A percentile compares a stretch with the other conserved stretches of the same genome.
These are phyloP conservation scores for Fusarium torulosum DNA, from an alignment of 2,329 filamentous ascomycete genomes.

Conservation along the genomic window DNA sequence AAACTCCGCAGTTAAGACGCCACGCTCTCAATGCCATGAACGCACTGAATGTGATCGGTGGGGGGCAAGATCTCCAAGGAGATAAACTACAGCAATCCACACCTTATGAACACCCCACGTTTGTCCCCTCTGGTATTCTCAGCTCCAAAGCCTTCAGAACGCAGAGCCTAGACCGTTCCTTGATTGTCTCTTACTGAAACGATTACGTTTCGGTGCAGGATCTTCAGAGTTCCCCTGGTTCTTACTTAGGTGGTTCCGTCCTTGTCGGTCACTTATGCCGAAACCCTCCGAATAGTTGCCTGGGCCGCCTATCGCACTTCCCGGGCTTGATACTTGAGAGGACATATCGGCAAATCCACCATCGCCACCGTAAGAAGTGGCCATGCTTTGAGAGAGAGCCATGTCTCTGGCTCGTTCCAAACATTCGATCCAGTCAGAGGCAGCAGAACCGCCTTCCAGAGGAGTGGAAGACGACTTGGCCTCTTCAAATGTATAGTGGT, in stretches of 20 bases:
- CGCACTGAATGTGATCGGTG: conserved; percentile 45
- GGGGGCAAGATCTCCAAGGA: conserved; percentile 40
- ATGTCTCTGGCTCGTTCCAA: conserved; percentile 89
- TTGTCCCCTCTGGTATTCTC: conserved; percentile 22
- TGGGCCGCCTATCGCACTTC: conserved; percentile 76
- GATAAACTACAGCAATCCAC: conserved; percentile 28
- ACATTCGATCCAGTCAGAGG: conserved; percentile 92
- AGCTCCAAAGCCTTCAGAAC: conserved; percentile 66
- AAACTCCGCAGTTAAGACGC: conserved; percentile 51
- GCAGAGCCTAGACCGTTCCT: conserved; percentile 93
- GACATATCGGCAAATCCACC: conserved; percentile 76
- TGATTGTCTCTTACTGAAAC: conserved; percentile 92
- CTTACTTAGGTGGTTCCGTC: conserved; percentile 70
- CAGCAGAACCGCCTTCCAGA: conserved; percentile 73
- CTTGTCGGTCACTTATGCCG: conserved; percentile 63
- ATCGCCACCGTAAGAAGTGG: conserved; percentile 75
- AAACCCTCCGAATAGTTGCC: conserved; percentile 66
- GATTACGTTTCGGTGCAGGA: conserved; percentile 66
- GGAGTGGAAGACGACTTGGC: conserved; percentile 73
- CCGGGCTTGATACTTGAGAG: conserved; percentile 80
- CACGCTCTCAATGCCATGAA: conserved; percentile 53
- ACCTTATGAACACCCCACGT: conserved; percentile 20
- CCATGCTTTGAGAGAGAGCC: conserved; percentile 78
- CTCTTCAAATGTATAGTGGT: conserved; percentile 94
- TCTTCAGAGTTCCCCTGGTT: conserved; percentile 69